phyloP scores from a whole-genome alignment of 2,329 filamentous ascomycete genomes.

The Neopestalotiopsis sp. region DNA sequence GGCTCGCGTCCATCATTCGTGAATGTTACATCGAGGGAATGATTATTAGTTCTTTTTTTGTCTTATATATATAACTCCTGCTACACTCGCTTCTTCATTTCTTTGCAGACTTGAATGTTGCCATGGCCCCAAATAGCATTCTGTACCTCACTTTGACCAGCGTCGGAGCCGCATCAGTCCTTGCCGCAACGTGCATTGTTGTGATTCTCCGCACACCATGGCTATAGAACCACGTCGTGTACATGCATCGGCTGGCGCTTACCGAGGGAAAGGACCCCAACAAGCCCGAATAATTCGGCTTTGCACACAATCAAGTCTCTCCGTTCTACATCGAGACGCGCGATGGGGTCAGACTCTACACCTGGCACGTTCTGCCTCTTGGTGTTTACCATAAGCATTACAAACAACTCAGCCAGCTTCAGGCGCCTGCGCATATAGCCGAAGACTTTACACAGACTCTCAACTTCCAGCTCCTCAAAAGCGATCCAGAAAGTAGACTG shows the following conservation, averaged over 20 bases:
- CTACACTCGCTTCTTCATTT: neutral
- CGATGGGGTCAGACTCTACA: neutral
- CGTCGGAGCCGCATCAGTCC: neutral
- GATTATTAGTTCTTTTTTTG: too few species aligned
- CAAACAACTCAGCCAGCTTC: neutral
- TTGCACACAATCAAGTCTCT: neutral
- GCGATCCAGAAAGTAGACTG: slow-evolving; percentile 2
- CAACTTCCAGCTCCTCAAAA: neutral
- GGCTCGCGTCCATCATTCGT: too few species aligned
- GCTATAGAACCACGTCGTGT: neutral
- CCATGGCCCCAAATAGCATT: neutral
- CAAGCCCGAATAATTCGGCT: slow-evolving; percentile 12
- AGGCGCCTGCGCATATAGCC: neutral
- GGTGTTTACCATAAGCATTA: neutral
- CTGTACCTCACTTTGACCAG: neutral
- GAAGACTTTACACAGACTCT: neutral
- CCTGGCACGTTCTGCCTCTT: slow-evolving; percentile 12
- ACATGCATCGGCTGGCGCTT: neutral
- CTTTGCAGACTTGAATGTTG: neutral
- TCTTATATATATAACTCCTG: neutral
- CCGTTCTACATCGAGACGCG: slow-evolving; percentile 1
- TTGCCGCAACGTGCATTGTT: neutral
- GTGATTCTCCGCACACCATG: neutral
- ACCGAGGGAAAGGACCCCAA: neutral
- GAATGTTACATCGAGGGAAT: too few species aligned